phyloP scores from a whole-genome alignment of 225 moss, liverwort and hornwort genomes.

The Physcomitrium patens region DNA sequence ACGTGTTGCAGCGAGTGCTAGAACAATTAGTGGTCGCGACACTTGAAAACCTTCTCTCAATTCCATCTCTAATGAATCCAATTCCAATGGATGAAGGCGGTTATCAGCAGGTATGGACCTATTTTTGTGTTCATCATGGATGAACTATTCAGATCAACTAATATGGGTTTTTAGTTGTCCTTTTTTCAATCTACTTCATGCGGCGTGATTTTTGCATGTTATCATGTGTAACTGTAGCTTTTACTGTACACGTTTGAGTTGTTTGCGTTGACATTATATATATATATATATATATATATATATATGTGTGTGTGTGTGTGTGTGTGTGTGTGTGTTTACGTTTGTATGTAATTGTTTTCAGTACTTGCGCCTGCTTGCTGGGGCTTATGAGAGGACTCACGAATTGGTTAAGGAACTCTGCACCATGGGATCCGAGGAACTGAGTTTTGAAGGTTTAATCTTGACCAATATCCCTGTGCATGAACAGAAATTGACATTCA shows the following conservation, averaged over 20 bases:
- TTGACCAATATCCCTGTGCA: conserved; percentile 11
- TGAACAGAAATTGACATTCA: conserved; percentile 7
- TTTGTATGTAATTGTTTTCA: conserved; percentile 35
- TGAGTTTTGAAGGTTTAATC: conserved; percentile 69
- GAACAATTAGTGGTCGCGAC: conserved; percentile 82
- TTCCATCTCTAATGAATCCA: conserved; percentile 63
- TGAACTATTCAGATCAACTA: conserved; percentile 5
- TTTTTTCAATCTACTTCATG: conserved; percentile 16
- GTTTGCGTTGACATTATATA: neutral
- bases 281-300: no score
- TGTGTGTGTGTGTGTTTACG: no score
- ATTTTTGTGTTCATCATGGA: conserved; percentile 15
- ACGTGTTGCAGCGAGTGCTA: conserved; percentile 80
- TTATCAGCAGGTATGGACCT: conserved; percentile 67
- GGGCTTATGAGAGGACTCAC: conserved; percentile 76
- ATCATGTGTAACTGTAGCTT: conserved; percentile 4
- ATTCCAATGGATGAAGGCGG: conserved; percentile 79
- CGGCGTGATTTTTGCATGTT: conserved; percentile 18
- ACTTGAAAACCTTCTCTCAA: conserved; percentile 76
- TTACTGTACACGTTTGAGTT: conserved; percentile 4
- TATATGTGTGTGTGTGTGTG: no score
- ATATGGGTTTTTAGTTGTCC: conserved; percentile 1
- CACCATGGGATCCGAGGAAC: conserved; percentile 73
- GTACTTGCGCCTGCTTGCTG: conserved; percentile 84
- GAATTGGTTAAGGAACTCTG: conserved; percentile 84